Conservation (phyloP, 1,284 basidiomycete species). For the Cutaneotrichosporon arboriforme region DNA sequence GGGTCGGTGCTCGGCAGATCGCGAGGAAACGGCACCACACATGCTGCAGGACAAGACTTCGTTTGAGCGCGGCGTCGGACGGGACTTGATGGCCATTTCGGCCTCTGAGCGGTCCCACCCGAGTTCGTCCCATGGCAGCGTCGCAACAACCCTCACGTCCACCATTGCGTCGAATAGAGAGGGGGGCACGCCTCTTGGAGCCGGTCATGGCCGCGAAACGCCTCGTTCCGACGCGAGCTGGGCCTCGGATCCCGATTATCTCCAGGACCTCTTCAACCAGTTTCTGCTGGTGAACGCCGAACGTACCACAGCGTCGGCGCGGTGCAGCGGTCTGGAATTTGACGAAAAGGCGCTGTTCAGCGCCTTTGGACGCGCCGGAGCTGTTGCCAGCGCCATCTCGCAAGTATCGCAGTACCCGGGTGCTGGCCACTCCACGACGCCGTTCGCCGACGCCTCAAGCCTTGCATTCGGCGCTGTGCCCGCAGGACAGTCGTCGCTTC, state of each 20-base stretch:
- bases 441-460: background rate
- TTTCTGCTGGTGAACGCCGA: background rate
- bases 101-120: background rate
- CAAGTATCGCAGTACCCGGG: no score
- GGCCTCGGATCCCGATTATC: background rate
- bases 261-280: conserved; percentile 3
- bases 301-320: no score
- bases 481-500: background rate
- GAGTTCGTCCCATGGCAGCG: conserved; percentile 1
- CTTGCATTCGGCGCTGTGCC: conserved; percentile 1
- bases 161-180: no score
- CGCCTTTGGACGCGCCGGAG: no score
- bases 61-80: conserved; percentile 19
- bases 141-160: background rate
- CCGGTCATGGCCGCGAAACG: background rate
- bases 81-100: background rate
- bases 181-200: background rate
- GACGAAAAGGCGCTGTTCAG: no score
- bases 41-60: conserved; percentile 21
- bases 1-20: no score
- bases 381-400: no score
- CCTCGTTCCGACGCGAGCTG: background rate
- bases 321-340: no score
- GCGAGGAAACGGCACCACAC: background rate
- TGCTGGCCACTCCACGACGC: background rate